Evolutionary conservation across 2,329 filamentous ascomycete species (phyloP).

Genomic region (Macrophomina pseudophaseolina): DNA sequence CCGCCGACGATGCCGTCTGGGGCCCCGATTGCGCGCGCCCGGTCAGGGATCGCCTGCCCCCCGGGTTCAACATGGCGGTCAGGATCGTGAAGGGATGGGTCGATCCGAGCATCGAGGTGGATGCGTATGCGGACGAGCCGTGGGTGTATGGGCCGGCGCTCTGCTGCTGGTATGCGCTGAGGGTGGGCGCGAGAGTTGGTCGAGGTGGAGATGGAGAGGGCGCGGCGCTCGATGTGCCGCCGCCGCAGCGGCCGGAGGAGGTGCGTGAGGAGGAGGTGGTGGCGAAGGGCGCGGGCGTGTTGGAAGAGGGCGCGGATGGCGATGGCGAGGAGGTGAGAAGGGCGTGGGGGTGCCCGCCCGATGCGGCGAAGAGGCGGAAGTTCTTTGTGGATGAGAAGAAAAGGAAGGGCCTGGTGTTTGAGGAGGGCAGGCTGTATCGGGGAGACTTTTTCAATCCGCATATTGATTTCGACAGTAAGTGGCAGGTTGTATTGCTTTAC

Average conservation of each 20-base stretch:
- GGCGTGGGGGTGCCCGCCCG: slow-evolving; percentile 41
- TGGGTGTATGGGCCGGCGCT: slow-evolving; percentile 45
- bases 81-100: slow-evolving; percentile 43
- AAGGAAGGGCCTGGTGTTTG: slow-evolving; percentile 45
- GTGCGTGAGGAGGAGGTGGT: background rate
- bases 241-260: slow-evolving; percentile 34
- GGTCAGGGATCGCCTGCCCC: slow-evolving; percentile 43
- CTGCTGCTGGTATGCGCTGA: slow-evolving; percentile 41
- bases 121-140: slow-evolving; percentile 44
- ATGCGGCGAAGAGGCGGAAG: slow-evolving; percentile 52
- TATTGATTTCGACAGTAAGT: slow-evolving; percentile 50
- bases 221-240: background rate
- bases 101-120: slow-evolving; percentile 43
- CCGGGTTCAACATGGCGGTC: slow-evolving; percentile 43
- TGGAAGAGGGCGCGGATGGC: slow-evolving; percentile 49
- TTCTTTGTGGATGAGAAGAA: slow-evolving; percentile 39
- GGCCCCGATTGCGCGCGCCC: slow-evolving; percentile 46
- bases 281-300: slow-evolving; percentile 30
- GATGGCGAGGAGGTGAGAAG: slow-evolving; percentile 41
- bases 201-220: background rate
- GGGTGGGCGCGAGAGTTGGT: slow-evolving; percentile 36
- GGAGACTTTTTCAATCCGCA: slow-evolving; percentile 57
- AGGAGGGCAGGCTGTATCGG: slow-evolving; percentile 51
- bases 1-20: slow-evolving; percentile 39
- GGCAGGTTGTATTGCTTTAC: too few species aligned